Evolutionary conservation across 257 asterid genomes (phyloP).

Genomic region (Salvia miltiorrhiza): DNA sequence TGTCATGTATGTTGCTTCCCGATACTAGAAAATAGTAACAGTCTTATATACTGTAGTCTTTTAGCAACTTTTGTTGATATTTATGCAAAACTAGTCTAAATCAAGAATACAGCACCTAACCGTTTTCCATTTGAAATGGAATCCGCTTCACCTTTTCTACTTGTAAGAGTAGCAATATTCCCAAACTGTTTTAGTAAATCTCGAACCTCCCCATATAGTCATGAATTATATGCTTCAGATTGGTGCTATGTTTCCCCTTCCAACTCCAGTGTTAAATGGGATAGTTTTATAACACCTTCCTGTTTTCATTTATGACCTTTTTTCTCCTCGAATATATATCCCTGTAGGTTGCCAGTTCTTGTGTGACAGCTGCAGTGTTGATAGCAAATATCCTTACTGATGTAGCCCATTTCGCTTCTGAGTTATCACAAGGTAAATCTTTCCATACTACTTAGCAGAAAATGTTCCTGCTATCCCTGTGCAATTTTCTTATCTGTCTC

Average conservation of each 20-base stretch:
- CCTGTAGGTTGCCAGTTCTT: constrained; percentile 71
- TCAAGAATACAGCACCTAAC: not conserved
- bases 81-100: not conserved
- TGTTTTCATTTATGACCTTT: not conserved
- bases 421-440: constrained; percentile 56
- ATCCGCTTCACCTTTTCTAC: not conserved
- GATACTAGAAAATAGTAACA: not conserved
- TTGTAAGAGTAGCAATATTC: not conserved
- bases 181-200: not conserved
- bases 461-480: constrained; percentile 7
- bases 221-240: not conserved
- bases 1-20: constrained; percentile 4
- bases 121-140: constrained; percentile 2
- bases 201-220: not conserved
- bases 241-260: not conserved
- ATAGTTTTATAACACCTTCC: not conserved
- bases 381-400: constrained; percentile 74
- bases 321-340: constrained; percentile 7
- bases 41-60: not conserved
- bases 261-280: not conserved
- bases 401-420: constrained; percentile 46
- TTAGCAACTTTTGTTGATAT: not conserved
- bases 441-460: not conserved
- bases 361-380: constrained; percentile 75
- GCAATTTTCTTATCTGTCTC: not conserved